These are phyloP conservation scores for Neoboletus subvelutipes DNA, from an alignment of 768 basidiomycete species.

Conservation along the genomic window DNA sequence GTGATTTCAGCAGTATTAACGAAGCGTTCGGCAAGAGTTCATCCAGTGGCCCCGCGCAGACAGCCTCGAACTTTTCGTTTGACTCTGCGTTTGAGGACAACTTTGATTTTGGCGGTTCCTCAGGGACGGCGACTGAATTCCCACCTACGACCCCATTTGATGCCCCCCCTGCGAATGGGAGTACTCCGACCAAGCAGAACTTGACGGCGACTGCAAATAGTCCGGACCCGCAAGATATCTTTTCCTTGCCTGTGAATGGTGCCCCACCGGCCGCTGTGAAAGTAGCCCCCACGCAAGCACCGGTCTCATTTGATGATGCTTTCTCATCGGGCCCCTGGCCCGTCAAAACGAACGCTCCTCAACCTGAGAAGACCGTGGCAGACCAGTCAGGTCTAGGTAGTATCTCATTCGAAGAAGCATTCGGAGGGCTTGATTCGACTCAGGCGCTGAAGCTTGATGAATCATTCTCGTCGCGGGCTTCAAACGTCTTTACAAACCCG, in stretches of 20 bases:
- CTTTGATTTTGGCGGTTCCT: constrained; percentile 58
- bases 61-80: constrained; percentile 51
- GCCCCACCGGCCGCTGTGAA: constrained; percentile 9
- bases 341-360: constrained; percentile 2
- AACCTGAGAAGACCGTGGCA: constrained; percentile 15
- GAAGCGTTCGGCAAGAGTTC: constrained; percentile 66
- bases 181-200: constrained; percentile 9
- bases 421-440: constrained; percentile 44
- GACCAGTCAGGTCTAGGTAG: constrained; percentile 11
- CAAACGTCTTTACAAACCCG: constrained; percentile 30
- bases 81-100: constrained; percentile 63
- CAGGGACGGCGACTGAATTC: constrained; percentile 33
- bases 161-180: constrained; percentile 28
- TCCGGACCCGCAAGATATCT: constrained; percentile 11
- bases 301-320: constrained; percentile 47
- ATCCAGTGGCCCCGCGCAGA: constrained; percentile 34
- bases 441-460: constrained; percentile 41
- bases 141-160: constrained; percentile 27
- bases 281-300: constrained; percentile 17
- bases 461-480: constrained; percentile 37
- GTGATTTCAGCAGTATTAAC: constrained; percentile 62
- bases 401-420: constrained; percentile 57
- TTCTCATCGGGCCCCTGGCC: constrained; percentile 37
- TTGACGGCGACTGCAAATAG: constrained; percentile 7
- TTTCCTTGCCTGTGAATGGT: constrained; percentile 15